These are phyloP conservation scores for Yamadazyma sp. DNA, from an alignment of 1,139 yeast species.

Conservation along the genomic window DNA sequence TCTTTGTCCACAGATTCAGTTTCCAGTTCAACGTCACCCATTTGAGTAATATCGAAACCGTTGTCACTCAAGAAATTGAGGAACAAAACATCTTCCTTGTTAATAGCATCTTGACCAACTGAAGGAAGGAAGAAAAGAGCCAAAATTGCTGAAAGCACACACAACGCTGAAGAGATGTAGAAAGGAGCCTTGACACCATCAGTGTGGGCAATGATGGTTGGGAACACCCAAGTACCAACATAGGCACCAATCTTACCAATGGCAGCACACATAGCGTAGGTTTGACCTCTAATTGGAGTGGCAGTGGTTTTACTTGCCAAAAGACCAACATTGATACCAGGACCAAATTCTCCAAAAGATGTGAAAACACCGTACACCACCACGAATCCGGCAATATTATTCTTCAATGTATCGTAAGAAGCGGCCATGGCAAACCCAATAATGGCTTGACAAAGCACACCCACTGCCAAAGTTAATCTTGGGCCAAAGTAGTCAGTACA, in stretches of 20 bases:
- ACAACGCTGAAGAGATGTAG: constrained; percentile 75
- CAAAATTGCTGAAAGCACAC: constrained; percentile 67
- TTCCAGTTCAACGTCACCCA: constrained; percentile 37
- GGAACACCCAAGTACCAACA: constrained; percentile 87
- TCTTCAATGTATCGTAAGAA: constrained; percentile 51
- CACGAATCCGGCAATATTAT: constrained; percentile 73
- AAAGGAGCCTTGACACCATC: constrained; percentile 73
- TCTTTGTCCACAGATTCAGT: constrained; percentile 14
- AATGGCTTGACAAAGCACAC: constrained; percentile 71
- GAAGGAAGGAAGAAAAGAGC: constrained; percentile 75
- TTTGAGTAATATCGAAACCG: constrained; percentile 56
- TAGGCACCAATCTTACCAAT: constrained; percentile 90
- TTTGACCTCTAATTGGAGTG: constrained; percentile 85
- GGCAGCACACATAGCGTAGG: constrained; percentile 91
- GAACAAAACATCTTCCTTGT: constrained; percentile 73
- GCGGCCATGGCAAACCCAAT: constrained; percentile 90
- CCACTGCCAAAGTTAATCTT: constrained; percentile 68
- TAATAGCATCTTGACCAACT: constrained; percentile 80
- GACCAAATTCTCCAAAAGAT: constrained; percentile 89
- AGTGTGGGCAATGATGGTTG: constrained; percentile 56
- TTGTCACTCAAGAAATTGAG: constrained; percentile 57
- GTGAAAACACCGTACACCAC: constrained; percentile 85
- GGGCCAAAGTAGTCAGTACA: constrained; percentile 89
- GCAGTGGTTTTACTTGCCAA: constrained; percentile 86
- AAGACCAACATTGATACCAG: constrained; percentile 89